Evolutionary conservation across 768 basidiomycete genomes (phyloP).

Genomic region (Suillus discolor): DNA sequence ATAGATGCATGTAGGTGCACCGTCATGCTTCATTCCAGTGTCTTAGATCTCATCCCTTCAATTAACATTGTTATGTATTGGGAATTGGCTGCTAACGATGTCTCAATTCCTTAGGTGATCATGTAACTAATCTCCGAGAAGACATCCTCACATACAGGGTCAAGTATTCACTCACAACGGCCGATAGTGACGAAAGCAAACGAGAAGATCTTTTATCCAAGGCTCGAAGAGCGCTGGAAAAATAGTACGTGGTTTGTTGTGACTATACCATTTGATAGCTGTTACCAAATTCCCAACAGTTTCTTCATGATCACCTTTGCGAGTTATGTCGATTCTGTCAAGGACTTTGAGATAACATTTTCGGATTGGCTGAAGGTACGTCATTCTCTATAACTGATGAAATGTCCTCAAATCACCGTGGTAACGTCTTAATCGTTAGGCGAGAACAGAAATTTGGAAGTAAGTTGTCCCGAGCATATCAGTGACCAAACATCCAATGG

Average conservation of each 20-base stretch:
- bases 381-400: neutral
- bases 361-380: constrained; percentile 84
- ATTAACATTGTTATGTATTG: neutral
- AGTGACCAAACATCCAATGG: constrained; percentile 1
- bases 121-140: constrained; percentile 90
- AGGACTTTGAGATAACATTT: constrained; percentile 70
- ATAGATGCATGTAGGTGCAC: constrained; percentile 66
- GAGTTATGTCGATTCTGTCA: constrained; percentile 75
- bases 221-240: constrained; percentile 79
- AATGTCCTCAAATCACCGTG: neutral
- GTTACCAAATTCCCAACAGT: constrained; percentile 39
- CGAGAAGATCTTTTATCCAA: constrained; percentile 58
- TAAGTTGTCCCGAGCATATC: constrained; percentile 39
- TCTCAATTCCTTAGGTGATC: constrained; percentile 62
- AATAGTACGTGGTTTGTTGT: constrained; percentile 68
- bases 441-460: constrained; percentile 93
- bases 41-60: neutral
- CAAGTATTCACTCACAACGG: constrained; percentile 80
- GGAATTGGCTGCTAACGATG: constrained; percentile 11
- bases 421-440: constrained; percentile 35
- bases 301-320: constrained; percentile 96
- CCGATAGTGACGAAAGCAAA: constrained; percentile 60
- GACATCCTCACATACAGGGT: constrained; percentile 83
- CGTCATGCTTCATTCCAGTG: neutral
- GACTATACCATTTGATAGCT: constrained; percentile 3